These are phyloP conservation scores for Cladophialophora exuberans DNA, from an alignment of 2,329 filamentous ascomycete genomes.

Conservation along the genomic window DNA sequence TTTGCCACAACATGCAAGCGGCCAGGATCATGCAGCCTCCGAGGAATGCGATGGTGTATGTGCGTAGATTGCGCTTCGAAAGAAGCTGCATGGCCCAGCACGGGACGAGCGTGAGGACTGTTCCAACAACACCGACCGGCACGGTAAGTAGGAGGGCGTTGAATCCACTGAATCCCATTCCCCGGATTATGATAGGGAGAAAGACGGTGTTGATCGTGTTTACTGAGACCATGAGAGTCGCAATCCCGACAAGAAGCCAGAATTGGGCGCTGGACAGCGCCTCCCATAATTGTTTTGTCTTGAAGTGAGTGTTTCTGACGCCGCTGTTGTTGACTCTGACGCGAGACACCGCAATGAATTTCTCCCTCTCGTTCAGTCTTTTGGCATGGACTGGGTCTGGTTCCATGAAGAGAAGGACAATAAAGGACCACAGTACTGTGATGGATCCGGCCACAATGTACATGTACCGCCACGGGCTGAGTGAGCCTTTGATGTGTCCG, in stretches of 20 bases:
- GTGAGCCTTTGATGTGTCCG: conserved; percentile 60
- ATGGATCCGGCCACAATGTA: conserved; percentile 67
- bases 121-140: conserved; percentile 52
- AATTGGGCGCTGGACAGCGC: conserved; percentile 60
- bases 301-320: conserved; percentile 63
- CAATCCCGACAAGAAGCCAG: conserved; percentile 57
- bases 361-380: conserved; percentile 67
- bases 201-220: conserved; percentile 60
- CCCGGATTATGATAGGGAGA: conserved; percentile 73
- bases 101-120: conserved; percentile 60
- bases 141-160: conserved; percentile 66
- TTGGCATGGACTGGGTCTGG: conserved; percentile 69
- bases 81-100: conserved; percentile 57
- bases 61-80: conserved; percentile 38
- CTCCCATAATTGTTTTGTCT: conserved; percentile 61
- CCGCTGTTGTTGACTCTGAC: conserved; percentile 66
- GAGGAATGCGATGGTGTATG: conserved; percentile 35
- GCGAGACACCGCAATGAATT: conserved; percentile 66
- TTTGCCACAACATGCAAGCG: conserved; percentile 49
- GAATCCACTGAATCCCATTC: conserved; percentile 63
- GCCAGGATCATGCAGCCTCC: conserved; percentile 47
- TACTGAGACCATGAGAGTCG: conserved; percentile 40
- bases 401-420: conserved; percentile 65
- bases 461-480: conserved; percentile 70
- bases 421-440: conserved; percentile 61